A percentile compares a stretch with the other conserved stretches of the same genome.
These are phyloP conservation scores for Oenanthe javanica DNA, from an alignment of 140 eudicot species.

Conservation along the genomic window DNA sequence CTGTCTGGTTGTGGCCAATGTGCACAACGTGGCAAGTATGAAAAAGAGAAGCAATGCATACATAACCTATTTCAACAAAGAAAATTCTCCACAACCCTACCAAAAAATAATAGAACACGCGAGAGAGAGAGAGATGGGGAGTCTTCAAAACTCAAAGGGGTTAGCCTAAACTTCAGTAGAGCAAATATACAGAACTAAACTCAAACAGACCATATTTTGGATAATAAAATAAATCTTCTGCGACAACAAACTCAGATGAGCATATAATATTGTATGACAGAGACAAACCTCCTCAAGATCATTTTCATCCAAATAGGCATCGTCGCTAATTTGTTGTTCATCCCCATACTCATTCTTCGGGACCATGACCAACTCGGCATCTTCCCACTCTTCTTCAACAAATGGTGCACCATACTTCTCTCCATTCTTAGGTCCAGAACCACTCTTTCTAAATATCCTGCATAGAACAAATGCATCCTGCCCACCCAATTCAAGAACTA, in stretches of 20 bases:
- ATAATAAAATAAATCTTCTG: neutral
- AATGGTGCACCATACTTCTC: slow-evolving; percentile 91
- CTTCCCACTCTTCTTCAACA: slow-evolving; percentile 87
- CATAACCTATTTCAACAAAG: no score
- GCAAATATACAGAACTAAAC: neutral
- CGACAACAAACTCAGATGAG: neutral
- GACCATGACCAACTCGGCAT: slow-evolving; percentile 49
- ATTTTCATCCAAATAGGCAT: slow-evolving; percentile 49
- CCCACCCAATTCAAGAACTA: slow-evolving; percentile 13
- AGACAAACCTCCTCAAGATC: slow-evolving; percentile 73
- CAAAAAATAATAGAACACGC: no score
- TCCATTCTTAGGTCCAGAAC: slow-evolving; percentile 89
- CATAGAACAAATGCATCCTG: slow-evolving; percentile 83
- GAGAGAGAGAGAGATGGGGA: no score
- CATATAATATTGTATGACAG: neutral
- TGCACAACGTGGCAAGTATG: no score
- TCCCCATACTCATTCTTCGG: slow-evolving; percentile 43
- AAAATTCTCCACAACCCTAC: no score
- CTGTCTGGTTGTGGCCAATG: no score
- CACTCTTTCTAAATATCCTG: slow-evolving; percentile 78
- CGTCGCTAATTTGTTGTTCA: slow-evolving; percentile 48
- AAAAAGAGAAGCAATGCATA: no score
- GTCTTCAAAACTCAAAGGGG: neutral
- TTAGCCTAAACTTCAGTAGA: neutral
- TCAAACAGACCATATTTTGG: neutral